Base-by-base conservation (phyloP, 495 filamentous ascomycete species). In the Lichina pygmaea region DNA sequence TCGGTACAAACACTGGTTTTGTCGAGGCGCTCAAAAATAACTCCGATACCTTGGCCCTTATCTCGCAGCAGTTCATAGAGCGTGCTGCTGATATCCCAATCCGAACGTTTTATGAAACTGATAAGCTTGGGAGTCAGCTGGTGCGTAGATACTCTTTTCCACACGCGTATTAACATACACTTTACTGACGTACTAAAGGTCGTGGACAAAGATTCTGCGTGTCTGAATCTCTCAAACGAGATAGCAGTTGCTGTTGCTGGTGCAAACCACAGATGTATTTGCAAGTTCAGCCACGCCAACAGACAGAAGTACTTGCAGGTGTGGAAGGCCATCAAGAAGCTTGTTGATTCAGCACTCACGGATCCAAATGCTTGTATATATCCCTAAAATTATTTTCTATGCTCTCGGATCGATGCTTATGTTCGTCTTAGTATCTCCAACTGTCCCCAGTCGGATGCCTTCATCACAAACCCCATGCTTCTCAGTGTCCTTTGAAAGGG, bases 401-500 rank as follows among this genome's bases (percentile, higher is more conserved):
- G 4, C 13, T 39, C 36, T 2, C 36, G 36, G 3, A 6, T 39
- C 3, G 10, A 6, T 39, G 13, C 36, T 39, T 39, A 39, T 15
- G 2, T 2, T 39, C 1, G 36, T 39, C 5, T 39, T 39, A 39
- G 36, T 39, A 39, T 39, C 13, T 15, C 10, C 36, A 39, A 6
- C 3, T 15, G 10, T 39, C 36, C 13, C 36, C 2, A 39, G 11
- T 15, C 10, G 6, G 6, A 2, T 39, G 36, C 36, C 36, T 39
- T 6, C 36, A 11, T 15, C 5, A 5, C 36, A 15, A 33, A 34
- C 34, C 8, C 8, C 8, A 9, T 13, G 44, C 31, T 46, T 46
- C 36, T 12, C 40, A 39, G 40, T 46, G n/a, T 58, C 57, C 0
- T 67, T 63, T 46, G 46, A 53, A 15, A 46, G 51, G 0, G 63